A percentile compares a stretch with the other conserved stretches of the same genome.
phyloP scores from a whole-genome alignment of 116 monocot genomes.

The Papilionanthe hybrid region DNA sequence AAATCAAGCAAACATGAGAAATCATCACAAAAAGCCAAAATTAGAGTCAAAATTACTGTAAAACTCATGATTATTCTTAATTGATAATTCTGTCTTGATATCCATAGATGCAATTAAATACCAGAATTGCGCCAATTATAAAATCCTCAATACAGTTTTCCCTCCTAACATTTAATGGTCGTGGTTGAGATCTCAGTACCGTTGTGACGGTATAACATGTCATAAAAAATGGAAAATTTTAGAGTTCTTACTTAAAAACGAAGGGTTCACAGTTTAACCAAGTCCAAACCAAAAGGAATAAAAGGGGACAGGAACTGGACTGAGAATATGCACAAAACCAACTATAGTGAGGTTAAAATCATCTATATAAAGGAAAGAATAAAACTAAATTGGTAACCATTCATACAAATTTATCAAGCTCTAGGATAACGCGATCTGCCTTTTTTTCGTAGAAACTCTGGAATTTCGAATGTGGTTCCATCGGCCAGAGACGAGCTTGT shows the following conservation, averaged over 20 bases:
- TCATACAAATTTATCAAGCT: background rate
- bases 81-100: too few relatives aligned
- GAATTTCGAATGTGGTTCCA: conserved; percentile 61
- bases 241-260: background rate
- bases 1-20: too few relatives aligned
- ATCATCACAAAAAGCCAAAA: too few relatives aligned
- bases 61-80: too few relatives aligned
- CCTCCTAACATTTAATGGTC: too few relatives aligned
- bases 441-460: conserved; percentile 75
- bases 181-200: too few relatives aligned
- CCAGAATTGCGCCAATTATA: too few relatives aligned
- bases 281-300: background rate
- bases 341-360: background rate
- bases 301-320: background rate
- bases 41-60: too few relatives aligned
- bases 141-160: too few relatives aligned
- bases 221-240: background rate
- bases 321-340: background rate
- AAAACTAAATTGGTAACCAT: background rate
- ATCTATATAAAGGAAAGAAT: background rate
- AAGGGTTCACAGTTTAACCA: too few relatives aligned
- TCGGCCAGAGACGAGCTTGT: conserved; percentile 30
- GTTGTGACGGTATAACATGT: background rate
- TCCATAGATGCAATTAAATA: too few relatives aligned
- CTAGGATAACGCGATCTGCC: conserved; percentile 64